Evolutionary conservation across 768 basidiomycete species (phyloP), one percentile per base, ranked within the genome.

Genomic region (Rhizopogon vinicolor): DNA sequence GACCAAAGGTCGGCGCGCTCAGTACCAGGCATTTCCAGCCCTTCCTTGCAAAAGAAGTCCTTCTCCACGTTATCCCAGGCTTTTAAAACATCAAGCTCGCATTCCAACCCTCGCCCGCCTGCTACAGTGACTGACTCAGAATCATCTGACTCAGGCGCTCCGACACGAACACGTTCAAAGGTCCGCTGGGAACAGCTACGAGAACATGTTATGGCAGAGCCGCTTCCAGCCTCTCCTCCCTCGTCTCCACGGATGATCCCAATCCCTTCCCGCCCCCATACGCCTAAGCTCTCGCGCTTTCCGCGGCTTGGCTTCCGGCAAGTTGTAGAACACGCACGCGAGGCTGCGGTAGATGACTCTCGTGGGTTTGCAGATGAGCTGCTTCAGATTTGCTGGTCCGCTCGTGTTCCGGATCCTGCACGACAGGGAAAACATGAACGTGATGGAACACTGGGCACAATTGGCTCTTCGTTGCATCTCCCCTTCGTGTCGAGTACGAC

Each of bases 241-340:
- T 55, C 33, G 28, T 58, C 59, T 29, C 49, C 51, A 35, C 19
- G 14, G 19, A 16, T 37, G 10, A 9, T 35, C 22, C 39, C 48
- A 10, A 59, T 40, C 56, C 56, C 61, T 25, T 52, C 68, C 5
- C 52, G 61, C n/a, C 58, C 60, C 6, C 72, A 70, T 50, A 72
- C 80, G 0, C 78, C 81, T 9, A 84, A 81, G 60, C 74, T 74
- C 5, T 82, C 79, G 35, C 73, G 79, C 13, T 65, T 85, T 31
- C 75, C 70, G 12, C 66, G 75, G 44, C 66, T 85, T 12, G 84
- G 80, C 1, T 83, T 86, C 59, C 76, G 76, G 45, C 84, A 88
- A 22, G 81, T 86, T 12, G 86, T 87, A 1, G 87, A 89, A 35
- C 77, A 83, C 54, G 85, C 74, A 3, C 78, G 77, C 28, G 84